Base-by-base conservation (phyloP, 2,329 filamentous ascomycete species). In the Aureobasidium lini region DNA sequence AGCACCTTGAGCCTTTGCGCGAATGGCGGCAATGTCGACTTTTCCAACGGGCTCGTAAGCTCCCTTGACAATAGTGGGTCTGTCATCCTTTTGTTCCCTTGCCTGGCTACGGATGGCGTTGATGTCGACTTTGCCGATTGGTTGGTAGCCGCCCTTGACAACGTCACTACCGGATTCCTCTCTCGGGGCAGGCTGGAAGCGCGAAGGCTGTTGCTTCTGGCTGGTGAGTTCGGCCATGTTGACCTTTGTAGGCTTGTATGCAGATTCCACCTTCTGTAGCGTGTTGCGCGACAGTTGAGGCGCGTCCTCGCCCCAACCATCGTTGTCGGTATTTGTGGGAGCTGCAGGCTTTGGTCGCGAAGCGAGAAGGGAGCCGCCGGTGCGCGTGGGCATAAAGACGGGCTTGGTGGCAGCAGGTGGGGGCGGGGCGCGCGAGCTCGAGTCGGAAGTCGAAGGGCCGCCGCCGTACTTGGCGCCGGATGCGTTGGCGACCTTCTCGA, bases 51-150 rank as follows among this genome's bases (percentile, higher is more conserved):
- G 94, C 73, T 97, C 89, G 70, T 99, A 99, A 28, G 92, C 84
- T 43, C 94, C 94, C 75, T 95, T 97, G 18, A 97, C 89, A 5
- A 85, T 83, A 1, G 87, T 83, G 3, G 94, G 94, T 59, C 91
- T 82, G 65, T 96, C 88, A 68, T 96, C 90, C 29, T 70, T 64
- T 72, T 79, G 67, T 78, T 86, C 78, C 79, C 86, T 69, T 75
- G 91, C 77, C 82, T 90, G 71, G 80, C 86, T 76, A 63, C 94
- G 85, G 65, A 99, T 88, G 39, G 90, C 92, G 28, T 88, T 88
- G 74, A 99, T 97, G 69, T 99, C 92, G n/a, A 99, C 89, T 76
- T 96, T 97, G 60, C 94, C 94, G 66, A 99, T 79, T 18, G 94
- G 94, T 72, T 96, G 90, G 73, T 99, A 99, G 15, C 82, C 87